Conservation (phyloP, 768 basidiomycete genomes). For the Peribolospora kevripleyi region DNA sequence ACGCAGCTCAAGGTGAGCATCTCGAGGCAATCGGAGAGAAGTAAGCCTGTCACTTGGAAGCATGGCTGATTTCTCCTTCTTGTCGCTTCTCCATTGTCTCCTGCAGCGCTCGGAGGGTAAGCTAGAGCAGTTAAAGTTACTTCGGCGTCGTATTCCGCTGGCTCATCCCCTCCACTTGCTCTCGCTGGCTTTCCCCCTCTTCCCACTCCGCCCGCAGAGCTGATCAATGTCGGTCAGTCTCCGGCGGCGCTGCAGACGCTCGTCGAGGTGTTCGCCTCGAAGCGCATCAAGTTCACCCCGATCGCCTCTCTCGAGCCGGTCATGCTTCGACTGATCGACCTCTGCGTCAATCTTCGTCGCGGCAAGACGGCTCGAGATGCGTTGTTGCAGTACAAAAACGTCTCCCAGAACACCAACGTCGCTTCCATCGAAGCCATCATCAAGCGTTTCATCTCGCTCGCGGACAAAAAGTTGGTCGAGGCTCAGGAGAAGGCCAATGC, state of each 20-base stretch:
- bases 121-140: no score
- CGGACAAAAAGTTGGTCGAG: conserved; percentile 17
- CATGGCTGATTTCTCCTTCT: no score
- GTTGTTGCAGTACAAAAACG: conserved; percentile 92
- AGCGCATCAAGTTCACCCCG: conserved; percentile 80
- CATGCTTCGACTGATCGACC: conserved; percentile 80
- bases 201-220: conserved; percentile 77
- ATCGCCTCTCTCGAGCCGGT: conserved; percentile 77
- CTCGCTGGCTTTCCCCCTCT: no score
- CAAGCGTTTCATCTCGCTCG: conserved; percentile 44
- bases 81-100: no score
- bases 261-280: conserved; percentile 58
- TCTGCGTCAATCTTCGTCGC: conserved; percentile 85
- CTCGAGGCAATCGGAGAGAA: no score
- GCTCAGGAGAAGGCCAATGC: conserved; percentile 21
- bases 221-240: conserved; percentile 71
- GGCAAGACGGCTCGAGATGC: conserved; percentile 84
- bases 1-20: no score
- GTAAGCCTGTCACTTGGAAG: no score
- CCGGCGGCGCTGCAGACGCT: conserved; percentile 74
- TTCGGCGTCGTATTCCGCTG: no score
- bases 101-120: no score
- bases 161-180: no score
- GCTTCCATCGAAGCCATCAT: conserved; percentile 79
- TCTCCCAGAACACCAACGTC: conserved; percentile 78